Conservation (phyloP, 305 asterid species). For the Rubia peregrina region DNA sequence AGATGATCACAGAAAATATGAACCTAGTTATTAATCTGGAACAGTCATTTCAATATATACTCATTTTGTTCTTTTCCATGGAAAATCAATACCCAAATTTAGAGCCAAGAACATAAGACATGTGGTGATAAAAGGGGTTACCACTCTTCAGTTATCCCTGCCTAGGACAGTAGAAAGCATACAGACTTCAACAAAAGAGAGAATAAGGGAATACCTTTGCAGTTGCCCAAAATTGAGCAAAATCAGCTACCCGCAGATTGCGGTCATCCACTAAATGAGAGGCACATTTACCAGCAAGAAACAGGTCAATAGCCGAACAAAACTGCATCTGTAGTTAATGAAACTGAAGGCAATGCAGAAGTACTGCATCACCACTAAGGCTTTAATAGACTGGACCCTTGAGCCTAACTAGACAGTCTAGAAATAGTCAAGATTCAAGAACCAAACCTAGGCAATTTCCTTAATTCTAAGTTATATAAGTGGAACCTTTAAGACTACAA, state of each 20-base stretch:
- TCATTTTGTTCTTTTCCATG: background rate
- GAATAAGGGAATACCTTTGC: slow-evolving; percentile 95
- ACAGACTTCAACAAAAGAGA: slow-evolving; percentile 38
- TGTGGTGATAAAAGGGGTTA: slow-evolving; percentile 1
- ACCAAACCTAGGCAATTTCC: slow-evolving; percentile 23
- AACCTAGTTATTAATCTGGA: background rate
- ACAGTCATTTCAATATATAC: background rate
- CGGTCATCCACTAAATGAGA: slow-evolving; percentile 99
- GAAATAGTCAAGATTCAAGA: slow-evolving; percentile 25
- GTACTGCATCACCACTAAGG: slow-evolving; percentile 84
- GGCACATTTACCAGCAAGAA: slow-evolving; percentile 98
- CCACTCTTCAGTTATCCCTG: slow-evolving; percentile 1
- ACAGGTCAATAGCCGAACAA: slow-evolving; percentile 89
- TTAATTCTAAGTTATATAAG: slow-evolving; percentile 20
- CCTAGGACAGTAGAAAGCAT: slow-evolving; percentile 12
- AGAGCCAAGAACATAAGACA: background rate
- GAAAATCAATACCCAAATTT: background rate
- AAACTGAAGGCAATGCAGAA: slow-evolving; percentile 70
- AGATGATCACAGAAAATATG: background rate
- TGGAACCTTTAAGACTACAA: slow-evolving; percentile 7
- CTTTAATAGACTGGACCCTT: slow-evolving; percentile 42
- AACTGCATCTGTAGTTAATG: slow-evolving; percentile 94
- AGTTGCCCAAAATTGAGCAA: slow-evolving; percentile 99
- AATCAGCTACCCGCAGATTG: slow-evolving; percentile 99
- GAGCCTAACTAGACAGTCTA: slow-evolving; percentile 37